Conservation (phyloP, 2,329 filamentous ascomycete genomes). For the Westerdykella sp. region DNA sequence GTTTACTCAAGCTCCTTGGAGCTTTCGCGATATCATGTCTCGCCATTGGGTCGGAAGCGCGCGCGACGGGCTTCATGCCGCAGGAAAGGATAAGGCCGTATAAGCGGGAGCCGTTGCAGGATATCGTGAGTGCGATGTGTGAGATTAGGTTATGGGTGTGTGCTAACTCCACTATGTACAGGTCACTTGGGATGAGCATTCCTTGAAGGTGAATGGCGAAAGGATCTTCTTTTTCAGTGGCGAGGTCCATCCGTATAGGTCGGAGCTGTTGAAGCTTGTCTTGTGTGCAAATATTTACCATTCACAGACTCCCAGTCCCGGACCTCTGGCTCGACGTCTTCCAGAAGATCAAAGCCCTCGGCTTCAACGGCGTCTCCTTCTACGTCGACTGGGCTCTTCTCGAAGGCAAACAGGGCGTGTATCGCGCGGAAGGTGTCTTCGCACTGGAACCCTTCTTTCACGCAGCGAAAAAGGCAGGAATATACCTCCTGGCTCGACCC, state of each 20-base stretch:
- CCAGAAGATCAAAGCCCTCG: slow-evolving; percentile 75
- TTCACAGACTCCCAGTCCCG: slow-evolving; percentile 51
- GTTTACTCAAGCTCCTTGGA: slow-evolving; percentile 2
- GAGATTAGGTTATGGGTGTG: background rate
- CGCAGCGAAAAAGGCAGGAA: slow-evolving; percentile 63
- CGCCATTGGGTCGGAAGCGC: slow-evolving; percentile 42
- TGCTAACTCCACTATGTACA: slow-evolving; percentile 8
- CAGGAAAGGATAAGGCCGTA: slow-evolving; percentile 46
- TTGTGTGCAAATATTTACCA: slow-evolving; percentile 4
- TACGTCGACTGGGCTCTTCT: slow-evolving; percentile 74
- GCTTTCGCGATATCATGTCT: slow-evolving; percentile 34
- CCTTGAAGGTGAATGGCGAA: slow-evolving; percentile 63
- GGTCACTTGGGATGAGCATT: slow-evolving; percentile 68
- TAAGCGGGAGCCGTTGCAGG: slow-evolving; percentile 48
- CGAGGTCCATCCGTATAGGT: slow-evolving; percentile 65
- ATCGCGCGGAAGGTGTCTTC: slow-evolving; percentile 65
- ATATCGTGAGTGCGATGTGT: slow-evolving; percentile 43
- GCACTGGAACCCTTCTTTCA: slow-evolving; percentile 69
- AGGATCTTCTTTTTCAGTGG: slow-evolving; percentile 66
- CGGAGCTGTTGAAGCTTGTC: slow-evolving; percentile 7
- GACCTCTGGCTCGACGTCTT: slow-evolving; percentile 65
- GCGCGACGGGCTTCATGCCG: slow-evolving; percentile 46
- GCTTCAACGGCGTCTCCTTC: slow-evolving; percentile 74
- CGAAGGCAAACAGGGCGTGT: slow-evolving; percentile 66
- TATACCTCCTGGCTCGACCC: slow-evolving; percentile 66